Evolutionary conservation across 768 basidiomycete species (phyloP).

Genomic region (Leccinum arenicola): DNA sequence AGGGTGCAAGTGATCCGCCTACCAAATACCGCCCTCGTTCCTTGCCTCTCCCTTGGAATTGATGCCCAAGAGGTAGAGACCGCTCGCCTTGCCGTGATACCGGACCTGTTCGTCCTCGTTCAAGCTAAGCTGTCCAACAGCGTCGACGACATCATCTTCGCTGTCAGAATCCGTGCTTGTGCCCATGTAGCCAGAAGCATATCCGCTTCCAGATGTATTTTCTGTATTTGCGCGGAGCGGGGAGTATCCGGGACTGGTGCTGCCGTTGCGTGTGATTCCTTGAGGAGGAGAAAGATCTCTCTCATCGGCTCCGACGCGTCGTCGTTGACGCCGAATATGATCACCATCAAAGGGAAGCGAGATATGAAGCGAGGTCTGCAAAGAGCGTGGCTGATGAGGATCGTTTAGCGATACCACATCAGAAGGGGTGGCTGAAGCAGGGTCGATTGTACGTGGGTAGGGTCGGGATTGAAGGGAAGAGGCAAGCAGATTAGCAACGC

Average conservation of each 20-base stretch:
- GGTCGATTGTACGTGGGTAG: background rate
- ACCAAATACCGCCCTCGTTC: constrained; percentile 79
- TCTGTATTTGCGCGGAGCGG: constrained; percentile 11
- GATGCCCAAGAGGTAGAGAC: constrained; percentile 67
- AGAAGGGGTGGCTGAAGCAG: background rate
- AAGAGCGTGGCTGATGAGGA: constrained; percentile 6
- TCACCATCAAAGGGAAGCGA: constrained; percentile 21
- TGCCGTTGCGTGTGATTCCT: constrained; percentile 13
- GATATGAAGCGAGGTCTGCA: constrained; percentile 14
- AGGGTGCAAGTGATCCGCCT: constrained; percentile 18
- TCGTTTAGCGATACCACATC: constrained; percentile 14
- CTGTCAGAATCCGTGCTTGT: constrained; percentile 34
- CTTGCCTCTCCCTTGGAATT: constrained; percentile 60
- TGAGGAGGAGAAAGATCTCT: constrained; percentile 10
- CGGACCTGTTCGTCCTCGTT: constrained; percentile 86
- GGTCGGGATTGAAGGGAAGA: constrained; percentile 18
- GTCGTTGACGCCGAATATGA: constrained; percentile 46
- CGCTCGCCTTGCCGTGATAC: constrained; percentile 84
- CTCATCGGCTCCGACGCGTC: constrained; percentile 38
- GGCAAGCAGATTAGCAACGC: constrained; percentile 37
- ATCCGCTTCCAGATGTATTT: constrained; percentile 17
- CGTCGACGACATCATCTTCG: constrained; percentile 55
- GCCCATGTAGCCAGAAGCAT: constrained; percentile 26
- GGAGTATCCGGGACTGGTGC: constrained; percentile 18
- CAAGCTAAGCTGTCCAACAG: constrained; percentile 81